Percentiles rank a stretch among this genome's conserved stretches.
Evolutionary conservation across 331 rosid genomes (phyloP).

Genomic region (Acacia pycnantha): DNA sequence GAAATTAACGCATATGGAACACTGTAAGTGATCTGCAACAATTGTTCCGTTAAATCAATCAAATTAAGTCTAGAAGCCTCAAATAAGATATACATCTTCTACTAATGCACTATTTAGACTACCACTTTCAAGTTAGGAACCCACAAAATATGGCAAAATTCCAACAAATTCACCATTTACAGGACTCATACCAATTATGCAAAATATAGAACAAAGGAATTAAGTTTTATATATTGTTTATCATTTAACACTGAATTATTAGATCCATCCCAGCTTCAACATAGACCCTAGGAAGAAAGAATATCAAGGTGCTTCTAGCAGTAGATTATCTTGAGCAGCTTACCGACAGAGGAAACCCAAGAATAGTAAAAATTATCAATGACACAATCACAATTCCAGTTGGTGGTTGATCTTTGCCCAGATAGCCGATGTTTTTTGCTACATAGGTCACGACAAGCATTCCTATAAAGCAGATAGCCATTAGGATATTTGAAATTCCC

Average conservation of each 20-base stretch:
- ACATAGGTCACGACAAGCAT: conserved; percentile 73
- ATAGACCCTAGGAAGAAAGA: conserved; percentile 3
- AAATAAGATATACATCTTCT: conserved; percentile 20
- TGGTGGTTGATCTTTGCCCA: conserved; percentile 66
- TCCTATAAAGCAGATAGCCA: conserved; percentile 76
- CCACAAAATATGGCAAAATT: conserved; percentile 16
- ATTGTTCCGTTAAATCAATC: conserved; percentile 19
- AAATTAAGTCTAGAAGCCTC: conserved; percentile 16
- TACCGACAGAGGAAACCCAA: conserved; percentile 77
- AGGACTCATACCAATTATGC: not conserved
- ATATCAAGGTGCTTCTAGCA: conserved; percentile 17
- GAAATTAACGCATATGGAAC: conserved; percentile 91
- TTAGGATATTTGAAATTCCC: conserved; percentile 81
- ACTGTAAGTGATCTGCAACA: conserved; percentile 86
- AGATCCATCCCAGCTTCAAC: conserved; percentile 11
- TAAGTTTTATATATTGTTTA: not conserved
- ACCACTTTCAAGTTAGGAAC: conserved; percentile 23
- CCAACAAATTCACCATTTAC: not conserved
- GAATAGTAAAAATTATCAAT: conserved; percentile 63
- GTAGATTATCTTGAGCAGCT: conserved; percentile 34
- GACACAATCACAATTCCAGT: conserved; percentile 72
- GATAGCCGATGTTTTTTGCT: conserved; percentile 53
- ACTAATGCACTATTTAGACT: not conserved
- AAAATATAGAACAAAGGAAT: not conserved
- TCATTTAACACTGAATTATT: not conserved